Evolutionary conservation across 2,329 filamentous ascomycete species (phyloP).

Genomic region (Thelonectria rubi): DNA sequence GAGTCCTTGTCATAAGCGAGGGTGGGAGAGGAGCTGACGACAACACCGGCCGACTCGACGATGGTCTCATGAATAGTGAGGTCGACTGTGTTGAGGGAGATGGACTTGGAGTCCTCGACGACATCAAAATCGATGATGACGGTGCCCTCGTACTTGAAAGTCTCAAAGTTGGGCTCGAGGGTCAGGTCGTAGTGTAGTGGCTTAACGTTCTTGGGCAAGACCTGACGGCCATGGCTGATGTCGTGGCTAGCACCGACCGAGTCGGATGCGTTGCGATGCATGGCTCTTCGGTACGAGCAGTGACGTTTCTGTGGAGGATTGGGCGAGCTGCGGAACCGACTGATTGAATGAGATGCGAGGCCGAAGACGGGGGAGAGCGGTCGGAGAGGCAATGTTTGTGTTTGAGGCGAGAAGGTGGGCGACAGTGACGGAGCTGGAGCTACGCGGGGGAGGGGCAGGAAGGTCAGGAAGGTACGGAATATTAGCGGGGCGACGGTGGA

Average conservation of each 20-base stretch:
- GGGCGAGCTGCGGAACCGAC: conserved; percentile 16
- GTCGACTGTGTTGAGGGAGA: conserved; percentile 88
- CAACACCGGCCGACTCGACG: conserved; percentile 56
- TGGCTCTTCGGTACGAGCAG: conserved; percentile 44
- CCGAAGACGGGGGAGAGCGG: neutral
- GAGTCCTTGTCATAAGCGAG: conserved; percentile 79
- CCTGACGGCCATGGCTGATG: conserved; percentile 66
- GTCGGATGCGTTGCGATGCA: conserved; percentile 42
- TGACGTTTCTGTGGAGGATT: conserved; percentile 36
- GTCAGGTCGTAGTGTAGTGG: conserved; percentile 92
- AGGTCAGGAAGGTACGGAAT: conserved; percentile 34
- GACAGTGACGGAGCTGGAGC: conserved; percentile 22
- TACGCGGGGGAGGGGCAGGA: conserved; percentile 41
- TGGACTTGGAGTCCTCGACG: conserved; percentile 81
- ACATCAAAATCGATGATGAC: conserved; percentile 90
- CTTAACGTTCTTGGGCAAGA: conserved; percentile 90
- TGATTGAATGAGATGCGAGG: neutral
- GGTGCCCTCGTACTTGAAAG: conserved; percentile 85
- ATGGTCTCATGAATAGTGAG: conserved; percentile 78
- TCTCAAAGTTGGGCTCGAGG: conserved; percentile 88
- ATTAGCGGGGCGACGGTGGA: conserved; percentile 29
- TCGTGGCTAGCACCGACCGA: conserved; percentile 38
- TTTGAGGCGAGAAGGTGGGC: neutral
- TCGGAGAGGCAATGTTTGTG: neutral
- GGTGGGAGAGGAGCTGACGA: conserved; percentile 52